phyloP scores from a whole-genome alignment of 192 early-diverging fungal genomes.

The Coemansia sp. region DNA sequence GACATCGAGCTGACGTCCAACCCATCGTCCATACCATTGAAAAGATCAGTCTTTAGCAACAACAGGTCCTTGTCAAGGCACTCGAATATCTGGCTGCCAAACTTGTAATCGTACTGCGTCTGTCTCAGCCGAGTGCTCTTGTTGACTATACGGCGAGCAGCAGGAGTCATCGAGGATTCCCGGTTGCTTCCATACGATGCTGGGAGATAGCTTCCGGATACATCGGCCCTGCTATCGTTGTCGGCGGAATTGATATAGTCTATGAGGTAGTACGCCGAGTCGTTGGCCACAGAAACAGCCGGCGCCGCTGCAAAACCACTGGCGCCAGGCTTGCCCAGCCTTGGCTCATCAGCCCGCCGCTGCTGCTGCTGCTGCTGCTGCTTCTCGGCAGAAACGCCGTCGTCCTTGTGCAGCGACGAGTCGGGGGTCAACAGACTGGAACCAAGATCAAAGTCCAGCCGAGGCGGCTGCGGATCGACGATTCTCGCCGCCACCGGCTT shows the following conservation, averaged over 20 bases:
- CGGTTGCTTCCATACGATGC: neutral
- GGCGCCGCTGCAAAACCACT: neutral
- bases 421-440: slow-evolving; percentile 42
- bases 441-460: slow-evolving; percentile 45
- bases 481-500: neutral
- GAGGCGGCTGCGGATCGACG: slow-evolving; percentile 19
- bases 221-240: neutral
- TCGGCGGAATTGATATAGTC: slow-evolving; percentile 37
- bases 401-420: slow-evolving; percentile 22
- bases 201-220: neutral
- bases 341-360: slow-evolving; percentile 2
- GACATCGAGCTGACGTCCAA: slow-evolving; percentile 1
- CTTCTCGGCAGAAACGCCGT: slow-evolving; percentile 4
- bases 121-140: slow-evolving; percentile 42
- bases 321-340: neutral
- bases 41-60: slow-evolving; percentile 43
- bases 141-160: slow-evolving; percentile 40
- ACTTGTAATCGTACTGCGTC: slow-evolving; percentile 53
- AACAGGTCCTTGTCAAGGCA: slow-evolving; percentile 42
- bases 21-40: slow-evolving; percentile 12
- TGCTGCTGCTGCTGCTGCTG: too few relatives aligned
- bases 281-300: slow-evolving; percentile 9
- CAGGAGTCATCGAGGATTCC: neutral
- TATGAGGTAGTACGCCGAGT: slow-evolving; percentile 45
- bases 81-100: slow-evolving; percentile 53